Conservation (phyloP, 352 stramenopile species). For the Pythium utonaiense region DNA sequence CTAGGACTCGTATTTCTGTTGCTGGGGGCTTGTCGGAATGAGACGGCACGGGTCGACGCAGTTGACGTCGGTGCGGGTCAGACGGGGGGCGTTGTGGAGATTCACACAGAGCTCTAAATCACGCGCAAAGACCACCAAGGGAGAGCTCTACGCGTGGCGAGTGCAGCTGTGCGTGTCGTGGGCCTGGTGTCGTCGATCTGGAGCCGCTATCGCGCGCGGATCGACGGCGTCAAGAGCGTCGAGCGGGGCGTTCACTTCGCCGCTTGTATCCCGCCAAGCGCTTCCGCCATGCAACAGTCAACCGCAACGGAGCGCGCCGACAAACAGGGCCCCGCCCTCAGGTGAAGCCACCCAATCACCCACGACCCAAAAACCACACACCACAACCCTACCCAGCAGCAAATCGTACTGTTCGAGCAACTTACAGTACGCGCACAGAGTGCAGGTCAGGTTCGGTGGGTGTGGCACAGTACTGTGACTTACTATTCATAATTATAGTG, state of each 20-base stretch:
- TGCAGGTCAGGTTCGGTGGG: no score
- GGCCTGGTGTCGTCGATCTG: background rate
- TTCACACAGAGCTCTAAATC: background rate
- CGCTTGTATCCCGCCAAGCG: slow-evolving; percentile 19
- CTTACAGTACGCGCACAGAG: no score
- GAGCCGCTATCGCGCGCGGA: background rate
- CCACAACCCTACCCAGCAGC: no score
- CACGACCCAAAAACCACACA: background rate
- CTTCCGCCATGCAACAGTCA: slow-evolving; percentile 28
- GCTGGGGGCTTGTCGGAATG: background rate
- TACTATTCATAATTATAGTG: no score
- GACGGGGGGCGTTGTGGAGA: background rate
- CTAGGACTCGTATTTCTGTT: background rate
- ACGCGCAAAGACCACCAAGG: background rate
- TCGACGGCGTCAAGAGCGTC: slow-evolving; percentile 1
- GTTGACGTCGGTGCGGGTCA: background rate
- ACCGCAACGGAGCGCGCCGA: background rate
- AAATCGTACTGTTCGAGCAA: no score
- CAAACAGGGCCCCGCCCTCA: slow-evolving; percentile 12
- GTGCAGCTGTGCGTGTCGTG: background rate
- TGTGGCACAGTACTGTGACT: no score
- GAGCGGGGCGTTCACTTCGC: slow-evolving; percentile 3
- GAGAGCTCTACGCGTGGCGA: background rate
- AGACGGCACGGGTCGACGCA: background rate
- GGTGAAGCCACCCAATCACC: slow-evolving; percentile 18